Conservation (phyloP, 1,139 yeast genomes). For the Hanseniaspora uvarum region DNA sequence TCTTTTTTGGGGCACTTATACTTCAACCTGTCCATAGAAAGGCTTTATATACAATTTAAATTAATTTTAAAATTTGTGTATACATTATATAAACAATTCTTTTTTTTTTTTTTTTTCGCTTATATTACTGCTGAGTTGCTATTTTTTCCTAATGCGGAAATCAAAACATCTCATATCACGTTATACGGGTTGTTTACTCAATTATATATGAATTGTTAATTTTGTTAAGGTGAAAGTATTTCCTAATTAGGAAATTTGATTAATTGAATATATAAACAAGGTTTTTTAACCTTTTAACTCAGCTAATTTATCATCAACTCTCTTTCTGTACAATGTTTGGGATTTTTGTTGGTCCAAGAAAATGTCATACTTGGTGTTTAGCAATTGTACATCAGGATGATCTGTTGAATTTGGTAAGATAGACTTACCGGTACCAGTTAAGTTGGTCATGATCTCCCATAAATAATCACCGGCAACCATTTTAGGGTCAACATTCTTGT, state of each 20-base stretch:
- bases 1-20: background rate
- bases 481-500: conserved; percentile 19
- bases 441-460: conserved; percentile 77
- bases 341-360: conserved; percentile 78
- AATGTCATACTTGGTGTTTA: conserved; percentile 68
- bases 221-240: no score
- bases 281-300: background rate
- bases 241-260: background rate
- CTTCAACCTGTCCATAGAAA: no score
- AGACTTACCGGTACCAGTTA: conserved; percentile 76
- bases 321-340: conserved; percentile 63
- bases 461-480: conserved; percentile 43
- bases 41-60: background rate
- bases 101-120: background rate
- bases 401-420: conserved; percentile 52
- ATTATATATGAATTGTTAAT: no score
- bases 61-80: background rate
- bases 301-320: conserved; percentile 48
- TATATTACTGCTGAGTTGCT: background rate
- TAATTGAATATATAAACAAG: background rate
- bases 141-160: background rate
- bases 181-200: background rate
- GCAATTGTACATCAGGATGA: conserved; percentile 58
- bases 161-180: background rate
- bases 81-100: background rate